Base-by-base conservation (phyloP, 139 green algal species). In the Eudorina sp. region DNA sequence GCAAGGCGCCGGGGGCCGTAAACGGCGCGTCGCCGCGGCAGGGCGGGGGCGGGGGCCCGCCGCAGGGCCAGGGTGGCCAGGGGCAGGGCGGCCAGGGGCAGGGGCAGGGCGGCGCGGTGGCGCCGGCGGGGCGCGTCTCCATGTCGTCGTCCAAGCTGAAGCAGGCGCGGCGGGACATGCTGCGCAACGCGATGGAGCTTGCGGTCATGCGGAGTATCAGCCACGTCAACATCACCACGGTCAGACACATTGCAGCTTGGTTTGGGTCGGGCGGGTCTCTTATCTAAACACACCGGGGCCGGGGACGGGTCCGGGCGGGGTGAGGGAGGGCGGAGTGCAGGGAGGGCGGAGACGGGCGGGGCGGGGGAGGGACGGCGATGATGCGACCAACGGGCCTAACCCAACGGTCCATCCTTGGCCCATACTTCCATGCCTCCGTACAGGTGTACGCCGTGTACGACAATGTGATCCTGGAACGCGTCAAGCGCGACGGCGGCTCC, bases 401-500 rank as follows among this genome's bases (percentile, higher is more conserved):
- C n/a, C n/a, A n/a, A n/a, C n/a, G n/a, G n/a, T n/a, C n/a, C n/a
- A n/a, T n/a, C n/a, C n/a, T n/a, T n/a, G n/a, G n/a, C n/a, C n/a
- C n/a, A n/a, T n/a, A n/a, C n/a, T n/a, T n/a, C n/a, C n/a, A n/a
- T n/a, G 48, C 48, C 11, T 55, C 11, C 66, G 34, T 46, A 7
- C 78, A 85, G 78, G 78, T 86, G 27, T 86, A 86, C 29, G 80
- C 80, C 13, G 80, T 86, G 80, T 86, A 86, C 80, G 60, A 86
- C 80, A 86, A 86, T 55, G 80, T 86, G 45, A 72, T 86, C 0
- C 58, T 86, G 80, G 80, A 86, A 60, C 80, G 80, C 6, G 9
- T 86, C 1, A 76, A 76, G 60, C 80, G 80, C 14, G 80, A 86
- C 27, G 60, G 80, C 60, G 80, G 80, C 41, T 31, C 41, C 43